A percentile compares a stretch with the other conserved stretches of the same genome.
These are phyloP conservation scores for Aristolochia californica DNA, from an alignment of 164 flowering plant genomes.

Conservation along the genomic window DNA sequence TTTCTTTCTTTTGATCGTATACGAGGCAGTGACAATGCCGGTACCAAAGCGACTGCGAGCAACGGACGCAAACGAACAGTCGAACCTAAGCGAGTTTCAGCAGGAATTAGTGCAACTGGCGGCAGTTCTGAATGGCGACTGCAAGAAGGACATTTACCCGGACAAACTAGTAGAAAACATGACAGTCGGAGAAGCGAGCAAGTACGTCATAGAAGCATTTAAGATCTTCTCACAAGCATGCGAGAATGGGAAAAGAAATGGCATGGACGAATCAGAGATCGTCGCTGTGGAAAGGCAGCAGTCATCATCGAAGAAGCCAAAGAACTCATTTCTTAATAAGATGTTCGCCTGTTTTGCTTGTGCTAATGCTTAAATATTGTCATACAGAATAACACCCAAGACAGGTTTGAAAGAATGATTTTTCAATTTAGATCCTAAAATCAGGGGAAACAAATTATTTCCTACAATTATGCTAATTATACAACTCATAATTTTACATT, in stretches of 20 bases:
- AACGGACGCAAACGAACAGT: slow-evolving; percentile 30
- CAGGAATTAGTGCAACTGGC: slow-evolving; percentile 56
- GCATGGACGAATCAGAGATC: slow-evolving; percentile 26
- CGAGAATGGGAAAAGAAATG: slow-evolving; percentile 24
- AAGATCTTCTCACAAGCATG: slow-evolving; percentile 34
- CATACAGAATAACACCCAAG: not conserved
- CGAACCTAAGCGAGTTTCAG: slow-evolving; percentile 54
- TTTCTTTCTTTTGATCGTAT: not conserved
- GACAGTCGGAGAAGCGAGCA: slow-evolving; percentile 35
- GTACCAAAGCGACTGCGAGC: slow-evolving; percentile 38
- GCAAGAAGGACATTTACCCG: slow-evolving; percentile 34
- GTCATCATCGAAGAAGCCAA: not conserved
- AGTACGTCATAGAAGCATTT: slow-evolving; percentile 37
- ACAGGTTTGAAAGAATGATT: not conserved
- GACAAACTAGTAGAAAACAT: slow-evolving; percentile 47
- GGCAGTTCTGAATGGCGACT: slow-evolving; percentile 58
- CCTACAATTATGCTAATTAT: too few relatives aligned
- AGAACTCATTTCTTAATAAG: slow-evolving; percentile 22
- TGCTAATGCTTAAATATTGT: slow-evolving; percentile 7
- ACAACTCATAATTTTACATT: too few relatives aligned
- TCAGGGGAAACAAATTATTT: too few relatives aligned
- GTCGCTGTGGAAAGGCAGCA: slow-evolving; percentile 1
- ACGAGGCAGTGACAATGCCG: slow-evolving; percentile 39
- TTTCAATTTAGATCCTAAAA: not conserved
- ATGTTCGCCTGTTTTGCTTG: slow-evolving; percentile 30